These are phyloP conservation scores for Phytophthora cajani DNA, from an alignment of 352 stramenopile species.

Conservation along the genomic window DNA sequence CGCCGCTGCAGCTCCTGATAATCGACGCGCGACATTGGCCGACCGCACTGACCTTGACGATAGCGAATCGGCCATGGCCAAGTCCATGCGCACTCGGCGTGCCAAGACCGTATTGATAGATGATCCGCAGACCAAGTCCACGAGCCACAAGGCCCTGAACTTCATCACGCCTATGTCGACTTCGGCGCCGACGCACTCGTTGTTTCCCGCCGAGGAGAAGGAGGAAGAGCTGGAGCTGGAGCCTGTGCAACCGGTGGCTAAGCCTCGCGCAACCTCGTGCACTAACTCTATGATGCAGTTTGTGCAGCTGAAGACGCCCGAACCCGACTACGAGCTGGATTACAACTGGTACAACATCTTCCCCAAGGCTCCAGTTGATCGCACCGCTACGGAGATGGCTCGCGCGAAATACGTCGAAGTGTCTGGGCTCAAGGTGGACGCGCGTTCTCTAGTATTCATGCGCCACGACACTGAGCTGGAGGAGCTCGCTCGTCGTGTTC, in stretches of 20 bases:
- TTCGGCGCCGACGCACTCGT: conserved; percentile 17
- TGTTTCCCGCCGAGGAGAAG: conserved; percentile 26
- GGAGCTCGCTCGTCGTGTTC: conserved; percentile 50
- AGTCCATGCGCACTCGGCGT: conserved; percentile 39
- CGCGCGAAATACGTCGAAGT: conserved; percentile 62
- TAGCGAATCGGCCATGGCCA: conserved; percentile 24
- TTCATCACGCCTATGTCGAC: conserved; percentile 25
- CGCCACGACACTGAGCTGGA: conserved; percentile 62
- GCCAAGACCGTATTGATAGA: conserved; percentile 53
- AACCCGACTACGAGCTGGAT: conserved; percentile 72
- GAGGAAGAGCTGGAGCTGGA: conserved; percentile 1
- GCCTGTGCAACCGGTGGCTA: not conserved
- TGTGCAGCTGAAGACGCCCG: conserved; percentile 65
- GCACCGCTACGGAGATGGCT: conserved; percentile 37
- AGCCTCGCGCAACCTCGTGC: conserved; percentile 22
- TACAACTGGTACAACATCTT: conserved; percentile 84
- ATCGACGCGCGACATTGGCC: conserved; percentile 18
- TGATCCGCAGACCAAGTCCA: conserved; percentile 26
- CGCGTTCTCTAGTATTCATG: conserved; percentile 63
- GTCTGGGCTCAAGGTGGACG: conserved; percentile 64
- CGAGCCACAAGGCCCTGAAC: conserved; percentile 18
- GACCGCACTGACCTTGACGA: conserved; percentile 28
- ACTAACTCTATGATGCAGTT: conserved; percentile 37
- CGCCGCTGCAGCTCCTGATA: conserved; percentile 14
- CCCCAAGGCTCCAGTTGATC: conserved; percentile 71